A percentile compares a stretch with the other conserved stretches of the same genome.
phyloP scores from a whole-genome alignment of 1,284 basidiomycete species.

The Cryptococcus sp. region DNA sequence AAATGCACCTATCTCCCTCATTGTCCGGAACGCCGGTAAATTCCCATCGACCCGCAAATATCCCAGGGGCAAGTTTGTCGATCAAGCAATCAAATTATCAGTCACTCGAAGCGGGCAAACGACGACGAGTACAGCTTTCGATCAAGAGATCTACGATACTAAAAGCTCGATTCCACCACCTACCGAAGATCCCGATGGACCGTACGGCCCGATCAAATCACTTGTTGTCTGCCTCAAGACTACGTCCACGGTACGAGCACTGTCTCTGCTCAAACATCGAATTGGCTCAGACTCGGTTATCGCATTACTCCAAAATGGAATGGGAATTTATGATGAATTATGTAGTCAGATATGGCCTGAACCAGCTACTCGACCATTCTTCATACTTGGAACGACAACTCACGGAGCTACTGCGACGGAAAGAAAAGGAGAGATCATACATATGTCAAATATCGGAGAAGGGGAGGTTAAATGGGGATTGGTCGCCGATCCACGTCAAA shows the following conservation, averaged over 20 bases:
- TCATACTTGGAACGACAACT: slow-evolving; percentile 77
- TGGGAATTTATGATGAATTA: slow-evolving; percentile 84
- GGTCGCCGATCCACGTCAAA: slow-evolving; percentile 61
- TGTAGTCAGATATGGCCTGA: slow-evolving; percentile 68
- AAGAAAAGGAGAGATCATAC: slow-evolving; percentile 52
- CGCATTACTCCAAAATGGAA: slow-evolving; percentile 82
- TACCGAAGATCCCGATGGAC: neutral
- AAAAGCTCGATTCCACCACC: neutral
- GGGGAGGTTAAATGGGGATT: slow-evolving; percentile 76
- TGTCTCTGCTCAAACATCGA: slow-evolving; percentile 62
- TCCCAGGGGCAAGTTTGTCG: neutral
- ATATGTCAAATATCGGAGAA: slow-evolving; percentile 54
- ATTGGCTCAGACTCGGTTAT: slow-evolving; percentile 69
- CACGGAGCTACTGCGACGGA: slow-evolving; percentile 57
- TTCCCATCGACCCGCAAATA: slow-evolving; percentile 3
- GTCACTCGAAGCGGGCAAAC: slow-evolving; percentile 9
- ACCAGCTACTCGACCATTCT: slow-evolving; percentile 68
- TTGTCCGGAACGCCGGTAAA: slow-evolving; percentile 52
- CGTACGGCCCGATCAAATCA: slow-evolving; percentile 26
- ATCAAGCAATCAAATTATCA: neutral
- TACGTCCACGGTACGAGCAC: slow-evolving; percentile 58
- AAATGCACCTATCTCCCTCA: slow-evolving; percentile 61
- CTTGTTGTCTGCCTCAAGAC: slow-evolving; percentile 81
- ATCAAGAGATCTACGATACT: slow-evolving; percentile 12
- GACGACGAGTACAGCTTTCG: slow-evolving; percentile 17